A percentile compares a stretch with the other conserved stretches of the same genome.
Evolutionary conservation across 2,329 filamentous ascomycete genomes (phyloP).

Genomic region (Gaeumannomyces sp.): DNA sequence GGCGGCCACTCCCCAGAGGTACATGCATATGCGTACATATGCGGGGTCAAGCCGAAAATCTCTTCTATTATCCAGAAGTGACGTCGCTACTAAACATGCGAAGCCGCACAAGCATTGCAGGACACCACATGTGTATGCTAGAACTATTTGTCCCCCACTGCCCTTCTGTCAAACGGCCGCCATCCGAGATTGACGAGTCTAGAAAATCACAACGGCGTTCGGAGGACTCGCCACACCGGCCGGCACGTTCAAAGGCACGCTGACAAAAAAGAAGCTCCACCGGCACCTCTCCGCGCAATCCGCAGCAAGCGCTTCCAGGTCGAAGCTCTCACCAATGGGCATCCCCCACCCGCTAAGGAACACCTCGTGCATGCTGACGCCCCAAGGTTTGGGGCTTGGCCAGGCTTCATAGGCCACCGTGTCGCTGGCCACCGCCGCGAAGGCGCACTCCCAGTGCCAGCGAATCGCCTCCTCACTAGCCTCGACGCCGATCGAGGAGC

Average conservation of each 20-base stretch:
- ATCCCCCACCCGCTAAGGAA: slow-evolving; percentile 44
- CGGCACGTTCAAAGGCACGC: slow-evolving; percentile 29
- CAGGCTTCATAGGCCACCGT: slow-evolving; percentile 37
- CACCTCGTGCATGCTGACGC: slow-evolving; percentile 29
- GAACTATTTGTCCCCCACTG: too few relatives aligned
- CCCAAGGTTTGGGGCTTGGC: slow-evolving; percentile 17
- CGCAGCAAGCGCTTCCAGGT: slow-evolving; percentile 32
- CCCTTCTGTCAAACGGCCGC: background rate
- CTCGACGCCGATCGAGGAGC: slow-evolving; percentile 31
- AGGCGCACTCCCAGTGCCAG: slow-evolving; percentile 41
- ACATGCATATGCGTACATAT: too few relatives aligned
- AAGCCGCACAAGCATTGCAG: too few relatives aligned
- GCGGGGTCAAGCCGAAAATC: too few relatives aligned
- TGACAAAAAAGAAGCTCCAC: slow-evolving; percentile 36
- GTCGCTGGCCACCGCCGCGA: slow-evolving; percentile 38
- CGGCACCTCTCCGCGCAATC: slow-evolving; percentile 26
- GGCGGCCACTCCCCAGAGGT: too few relatives aligned
- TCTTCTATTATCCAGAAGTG: too few relatives aligned
- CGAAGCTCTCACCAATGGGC: slow-evolving; percentile 43
- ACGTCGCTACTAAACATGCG: too few relatives aligned
- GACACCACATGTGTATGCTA: too few relatives aligned
- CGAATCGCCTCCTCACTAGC: slow-evolving; percentile 26
- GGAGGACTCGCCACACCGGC: slow-evolving; percentile 33
- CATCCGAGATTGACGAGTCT: background rate
- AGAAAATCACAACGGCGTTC: slow-evolving; percentile 30